phyloP scores from a whole-genome alignment of 140 eudicot genomes.

The Stevia rebaudiana region DNA sequence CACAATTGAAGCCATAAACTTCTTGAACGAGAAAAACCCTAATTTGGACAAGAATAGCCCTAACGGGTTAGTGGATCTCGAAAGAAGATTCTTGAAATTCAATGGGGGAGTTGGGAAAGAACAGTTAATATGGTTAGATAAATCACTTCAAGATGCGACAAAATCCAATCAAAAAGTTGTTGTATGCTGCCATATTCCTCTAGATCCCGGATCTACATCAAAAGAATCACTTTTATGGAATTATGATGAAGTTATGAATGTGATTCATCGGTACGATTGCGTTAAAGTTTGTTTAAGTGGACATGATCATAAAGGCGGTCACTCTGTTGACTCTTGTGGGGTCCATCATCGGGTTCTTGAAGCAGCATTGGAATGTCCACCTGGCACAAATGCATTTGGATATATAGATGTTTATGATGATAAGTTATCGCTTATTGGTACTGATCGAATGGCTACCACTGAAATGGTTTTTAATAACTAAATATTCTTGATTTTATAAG shows the following conservation, averaged over 20 bases:
- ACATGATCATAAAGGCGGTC: slow-evolving; percentile 79
- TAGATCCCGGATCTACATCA: slow-evolving; percentile 59
- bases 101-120: slow-evolving; percentile 84
- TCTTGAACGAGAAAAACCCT: slow-evolving; percentile 70
- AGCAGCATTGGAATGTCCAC: slow-evolving; percentile 97
- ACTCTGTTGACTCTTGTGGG: slow-evolving; percentile 74
- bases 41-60: slow-evolving; percentile 81
- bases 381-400: slow-evolving; percentile 77
- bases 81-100: slow-evolving; percentile 72
- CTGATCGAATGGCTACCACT: slow-evolving; percentile 62
- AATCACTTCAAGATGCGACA: slow-evolving; percentile 54
- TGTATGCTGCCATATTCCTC: slow-evolving; percentile 69
- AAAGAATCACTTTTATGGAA: slow-evolving; percentile 75
- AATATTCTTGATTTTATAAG: slow-evolving; percentile 1
- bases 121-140: slow-evolving; percentile 75
- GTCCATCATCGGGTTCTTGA: slow-evolving; percentile 92
- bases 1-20: slow-evolving; percentile 44
- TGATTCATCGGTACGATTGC: slow-evolving; percentile 72
- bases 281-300: slow-evolving; percentile 90
- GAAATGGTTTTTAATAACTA: slow-evolving; percentile 53
- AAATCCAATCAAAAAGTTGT: slow-evolving; percentile 57
- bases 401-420: slow-evolving; percentile 64
- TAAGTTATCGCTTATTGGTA: slow-evolving; percentile 61
- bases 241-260: slow-evolving; percentile 80
- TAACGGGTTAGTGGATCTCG: slow-evolving; percentile 55